phyloP scores from a whole-genome alignment of 441 rosid species.

The Euphorbia schlechtendalii region DNA sequence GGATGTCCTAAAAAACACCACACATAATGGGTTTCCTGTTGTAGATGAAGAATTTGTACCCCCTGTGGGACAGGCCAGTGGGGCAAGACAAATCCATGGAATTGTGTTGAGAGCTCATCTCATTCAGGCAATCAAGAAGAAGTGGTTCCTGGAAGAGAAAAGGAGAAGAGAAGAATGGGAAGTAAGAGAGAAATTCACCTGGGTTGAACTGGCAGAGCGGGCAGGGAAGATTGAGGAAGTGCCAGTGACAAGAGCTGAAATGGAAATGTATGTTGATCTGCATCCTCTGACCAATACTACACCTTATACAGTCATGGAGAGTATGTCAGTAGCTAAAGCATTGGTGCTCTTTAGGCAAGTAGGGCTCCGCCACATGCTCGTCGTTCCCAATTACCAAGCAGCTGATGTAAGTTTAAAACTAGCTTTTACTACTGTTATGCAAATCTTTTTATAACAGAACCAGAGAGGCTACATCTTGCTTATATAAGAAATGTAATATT shows the following conservation, averaged over 20 bases:
- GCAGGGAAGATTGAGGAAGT: conserved; percentile 59
- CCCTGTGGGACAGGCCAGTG: conserved; percentile 31
- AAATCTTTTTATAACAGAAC: neutral
- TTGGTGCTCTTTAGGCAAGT: conserved; percentile 73
- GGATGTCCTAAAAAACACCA: conserved; percentile 64
- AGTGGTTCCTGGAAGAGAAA: conserved; percentile 69
- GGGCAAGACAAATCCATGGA: conserved; percentile 55
- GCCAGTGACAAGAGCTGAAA: conserved; percentile 52
- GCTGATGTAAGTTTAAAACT: conserved; percentile 52
- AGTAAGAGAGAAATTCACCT: conserved; percentile 59
- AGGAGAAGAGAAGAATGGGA: conserved; percentile 83
- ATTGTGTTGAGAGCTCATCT: conserved; percentile 72
- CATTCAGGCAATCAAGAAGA: conserved; percentile 53
- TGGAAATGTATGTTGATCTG: conserved; percentile 74
- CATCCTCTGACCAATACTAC: conserved; percentile 85
- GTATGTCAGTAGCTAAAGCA: conserved; percentile 86
- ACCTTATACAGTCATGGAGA: conserved; percentile 77
- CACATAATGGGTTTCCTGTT: conserved; percentile 68
- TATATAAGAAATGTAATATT: neutral
- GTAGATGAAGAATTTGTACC: conserved; percentile 40
- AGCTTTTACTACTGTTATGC: neutral
- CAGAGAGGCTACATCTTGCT: neutral
- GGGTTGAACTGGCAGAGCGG: conserved; percentile 79
- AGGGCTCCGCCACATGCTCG: conserved; percentile 69
- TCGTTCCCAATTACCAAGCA: conserved; percentile 77